Base-by-base conservation (phyloP, 805 yeast species). In the Candida mattraensis region DNA sequence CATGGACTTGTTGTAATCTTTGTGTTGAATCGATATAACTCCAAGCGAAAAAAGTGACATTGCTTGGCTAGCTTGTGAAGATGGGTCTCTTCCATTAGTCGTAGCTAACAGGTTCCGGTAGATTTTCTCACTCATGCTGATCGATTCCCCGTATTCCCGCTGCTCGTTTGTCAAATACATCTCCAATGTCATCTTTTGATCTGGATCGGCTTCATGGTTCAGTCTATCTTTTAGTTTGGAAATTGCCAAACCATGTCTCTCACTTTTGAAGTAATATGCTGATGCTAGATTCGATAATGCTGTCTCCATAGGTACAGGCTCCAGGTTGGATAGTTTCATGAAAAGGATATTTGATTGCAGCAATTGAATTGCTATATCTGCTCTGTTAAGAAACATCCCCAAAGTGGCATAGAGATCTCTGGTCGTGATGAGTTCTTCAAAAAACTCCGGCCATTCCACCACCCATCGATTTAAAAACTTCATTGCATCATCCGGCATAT, bases 31-130 rank as follows among this genome's bases (percentile, higher is more conserved):
- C 28, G 75, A 70, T 8, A 87, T 70, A 5, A 88, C 94, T 2
- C 96, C 98, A 25, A 86, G 66, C 0, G 96, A 94, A 54, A 84
- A 89, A 0, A 87, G 78, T 0, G 95, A 78, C 55, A 89, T 67
- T 0, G 94, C 93, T 26, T 83, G 24, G 29, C 49, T 47, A 8
- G 35, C 37, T n/a, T 21, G 28, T 8, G 35, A 25, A 10, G 35
- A 33, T 13, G 32, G 27, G 22, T 37, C 28, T 12, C 28, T 33
- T 9, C 23, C 37, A n/a, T 21, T 24, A 18, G 35, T 30, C 11
- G 28, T 37, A 8, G 40, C 21, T 9, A 52, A 18, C 7, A 55
- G 33, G 18, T 44, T 45, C 19, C 29, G 22, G 40, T 53, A 55
- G 5, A 60, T 48, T 13, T 21, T 24, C 20, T 47, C 54, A 21